Percentiles rank a stretch among this genome's conserved stretches.
phyloP scores from a whole-genome alignment of 345 rosid species.

The Eucalyptus victrix region DNA sequence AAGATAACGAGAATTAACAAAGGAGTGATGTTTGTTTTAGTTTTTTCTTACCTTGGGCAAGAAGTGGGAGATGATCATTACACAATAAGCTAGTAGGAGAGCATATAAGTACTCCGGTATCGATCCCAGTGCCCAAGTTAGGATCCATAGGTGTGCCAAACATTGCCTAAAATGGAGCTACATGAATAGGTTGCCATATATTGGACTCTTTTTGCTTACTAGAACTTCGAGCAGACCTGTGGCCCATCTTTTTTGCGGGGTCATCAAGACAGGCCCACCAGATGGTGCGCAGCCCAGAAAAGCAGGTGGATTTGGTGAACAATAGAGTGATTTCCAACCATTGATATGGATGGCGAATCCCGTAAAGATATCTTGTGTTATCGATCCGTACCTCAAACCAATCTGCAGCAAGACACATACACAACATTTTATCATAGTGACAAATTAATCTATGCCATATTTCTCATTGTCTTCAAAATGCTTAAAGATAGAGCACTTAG shows the following conservation, averaged over 20 bases:
- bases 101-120: slow-evolving; percentile 43
- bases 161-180: slow-evolving; percentile 34
- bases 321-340: slow-evolving; percentile 34
- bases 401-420: background rate
- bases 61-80: slow-evolving; percentile 35
- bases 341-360: slow-evolving; percentile 29
- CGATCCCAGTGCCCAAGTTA: slow-evolving; percentile 26
- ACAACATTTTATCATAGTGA: background rate
- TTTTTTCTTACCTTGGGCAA: slow-evolving; percentile 38
- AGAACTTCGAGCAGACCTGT: slow-evolving; percentile 40
- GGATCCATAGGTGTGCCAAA: slow-evolving; percentile 10
- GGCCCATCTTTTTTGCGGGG: slow-evolving; percentile 51
- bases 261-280: slow-evolving; percentile 17
- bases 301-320: slow-evolving; percentile 20
- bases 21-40: background rate
- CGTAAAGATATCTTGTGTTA: slow-evolving; percentile 36
- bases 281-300: slow-evolving; percentile 48
- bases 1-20: background rate
- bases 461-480: background rate
- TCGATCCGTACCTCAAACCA: slow-evolving; percentile 58
- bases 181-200: background rate
- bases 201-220: slow-evolving; percentile 19
- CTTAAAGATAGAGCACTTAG: background rate
- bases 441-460: background rate
- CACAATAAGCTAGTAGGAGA: slow-evolving; percentile 40